Evolutionary conservation across 1,284 basidiomycete species (phyloP).

Genomic region (Ustilago lituana): DNA sequence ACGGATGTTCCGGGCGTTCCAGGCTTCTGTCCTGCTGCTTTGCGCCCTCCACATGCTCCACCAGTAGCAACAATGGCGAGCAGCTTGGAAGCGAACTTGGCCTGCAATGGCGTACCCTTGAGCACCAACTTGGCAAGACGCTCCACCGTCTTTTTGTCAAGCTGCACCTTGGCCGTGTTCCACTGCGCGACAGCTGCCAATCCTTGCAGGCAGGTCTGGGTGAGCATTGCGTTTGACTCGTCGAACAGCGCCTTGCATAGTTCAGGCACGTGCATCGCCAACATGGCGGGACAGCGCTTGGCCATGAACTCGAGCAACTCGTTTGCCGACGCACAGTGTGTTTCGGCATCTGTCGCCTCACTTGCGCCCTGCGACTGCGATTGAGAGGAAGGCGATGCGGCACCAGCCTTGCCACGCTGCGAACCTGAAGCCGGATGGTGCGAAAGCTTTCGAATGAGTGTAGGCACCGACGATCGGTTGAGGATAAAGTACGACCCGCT

Average conservation of each 20-base stretch:
- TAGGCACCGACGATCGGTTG: constrained; percentile 85
- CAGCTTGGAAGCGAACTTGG: constrained; percentile 87
- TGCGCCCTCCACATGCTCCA: constrained; percentile 26
- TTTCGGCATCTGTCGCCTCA: constrained; percentile 35
- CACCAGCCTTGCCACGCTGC: constrained; percentile 5
- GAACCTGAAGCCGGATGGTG: constrained; percentile 1
- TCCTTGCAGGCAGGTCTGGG: constrained; percentile 71
- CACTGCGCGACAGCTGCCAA: constrained; percentile 35
- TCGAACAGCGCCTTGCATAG: constrained; percentile 76
- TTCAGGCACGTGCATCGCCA: constrained; percentile 78
- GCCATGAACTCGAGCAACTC: constrained; percentile 73
- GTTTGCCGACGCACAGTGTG: constrained; percentile 57
- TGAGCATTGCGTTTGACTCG: constrained; percentile 73
- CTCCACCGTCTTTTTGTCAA: constrained; percentile 71
- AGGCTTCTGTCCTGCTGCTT: constrained; percentile 22
- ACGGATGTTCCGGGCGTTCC: constrained; percentile 26
- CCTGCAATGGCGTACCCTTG: constrained; percentile 75
- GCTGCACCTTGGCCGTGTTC: constrained; percentile 32
- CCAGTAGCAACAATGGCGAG: constrained; percentile 70
- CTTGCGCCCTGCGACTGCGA: constrained; percentile 16
- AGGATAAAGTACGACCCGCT: constrained; percentile 78
- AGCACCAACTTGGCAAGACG: constrained; percentile 75
- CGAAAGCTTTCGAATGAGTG: constrained; percentile 69
- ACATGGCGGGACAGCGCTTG: constrained; percentile 80
- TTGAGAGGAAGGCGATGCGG: constrained; percentile 7